A percentile compares a stretch with the other conserved stretches of the same genome.
Conservation (phyloP, 768 basidiomycete genomes). For the Amanita muscaria region DNA sequence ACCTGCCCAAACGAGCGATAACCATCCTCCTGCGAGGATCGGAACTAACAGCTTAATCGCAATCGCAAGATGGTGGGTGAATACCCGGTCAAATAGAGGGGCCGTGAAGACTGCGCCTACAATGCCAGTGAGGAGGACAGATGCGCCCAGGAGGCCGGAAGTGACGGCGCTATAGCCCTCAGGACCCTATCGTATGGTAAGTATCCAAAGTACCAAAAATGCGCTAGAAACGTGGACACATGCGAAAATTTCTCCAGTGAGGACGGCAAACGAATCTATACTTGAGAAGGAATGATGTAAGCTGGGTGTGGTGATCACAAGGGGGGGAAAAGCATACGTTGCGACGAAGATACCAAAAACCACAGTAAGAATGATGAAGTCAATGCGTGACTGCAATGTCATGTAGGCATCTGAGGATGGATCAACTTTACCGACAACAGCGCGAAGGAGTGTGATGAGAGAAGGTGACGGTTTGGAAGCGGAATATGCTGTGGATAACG, state of each 20-base stretch:
- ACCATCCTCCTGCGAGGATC: constrained; percentile 52
- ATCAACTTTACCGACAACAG: constrained; percentile 38
- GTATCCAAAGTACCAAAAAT: background rate
- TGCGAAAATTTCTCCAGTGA: constrained; percentile 64
- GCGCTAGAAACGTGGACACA: constrained; percentile 15
- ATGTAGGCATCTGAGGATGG: constrained; percentile 40
- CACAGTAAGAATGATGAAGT: constrained; percentile 51
- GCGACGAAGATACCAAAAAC: constrained; percentile 62
- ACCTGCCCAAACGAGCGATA: constrained; percentile 82
- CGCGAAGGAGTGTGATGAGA: constrained; percentile 43
- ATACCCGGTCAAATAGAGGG: constrained; percentile 78
- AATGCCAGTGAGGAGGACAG: constrained; percentile 62
- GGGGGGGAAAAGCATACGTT: constrained; percentile 34
- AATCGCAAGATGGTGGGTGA: constrained; percentile 61
- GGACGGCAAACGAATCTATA: constrained; percentile 52
- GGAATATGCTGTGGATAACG: constrained; percentile 44
- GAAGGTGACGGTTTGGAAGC: constrained; percentile 53
- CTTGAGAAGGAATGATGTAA: constrained; percentile 25
- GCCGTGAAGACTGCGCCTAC: constrained; percentile 58
- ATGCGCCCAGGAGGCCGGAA: constrained; percentile 62
- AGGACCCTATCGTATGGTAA: constrained; percentile 40
- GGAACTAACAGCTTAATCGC: constrained; percentile 56
- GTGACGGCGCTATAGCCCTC: constrained; percentile 57
- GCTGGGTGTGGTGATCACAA: background rate
- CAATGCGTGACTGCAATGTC: constrained; percentile 56